Percentiles rank a stretch among this genome's conserved stretches.
phyloP scores from a whole-genome alignment of 352 stramenopile species.

The Pythium scleroteichum region DNA sequence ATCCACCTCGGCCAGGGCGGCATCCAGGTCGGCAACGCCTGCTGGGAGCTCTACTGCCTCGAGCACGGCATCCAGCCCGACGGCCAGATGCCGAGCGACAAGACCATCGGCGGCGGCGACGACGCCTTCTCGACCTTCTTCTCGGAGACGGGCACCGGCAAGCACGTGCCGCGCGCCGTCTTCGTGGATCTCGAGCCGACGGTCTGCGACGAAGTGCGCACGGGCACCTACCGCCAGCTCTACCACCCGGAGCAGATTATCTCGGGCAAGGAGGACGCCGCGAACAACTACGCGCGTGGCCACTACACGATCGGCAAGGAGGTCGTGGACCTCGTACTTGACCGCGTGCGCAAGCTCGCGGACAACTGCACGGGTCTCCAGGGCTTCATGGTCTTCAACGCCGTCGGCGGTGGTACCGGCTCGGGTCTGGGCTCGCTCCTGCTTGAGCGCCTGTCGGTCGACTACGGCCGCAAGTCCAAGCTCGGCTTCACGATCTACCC shows the following conservation, averaged over 20 bases:
- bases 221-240: conserved; percentile 93
- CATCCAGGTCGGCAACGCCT: conserved; percentile 86
- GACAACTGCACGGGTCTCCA: conserved; percentile 97
- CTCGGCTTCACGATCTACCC: conserved; percentile 97
- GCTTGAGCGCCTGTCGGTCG: conserved; percentile 95
- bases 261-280: conserved; percentile 94
- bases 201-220: conserved; percentile 95
- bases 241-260: conserved; percentile 98
- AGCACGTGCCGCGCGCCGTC: conserved; percentile 94
- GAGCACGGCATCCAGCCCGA: conserved; percentile 93
- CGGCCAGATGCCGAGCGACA: conserved; percentile 75
- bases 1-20: conserved; percentile 91
- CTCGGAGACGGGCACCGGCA: conserved; percentile 84
- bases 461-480: conserved; percentile 98
- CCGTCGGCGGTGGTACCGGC: conserved; percentile 96
- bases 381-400: conserved; percentile 98
- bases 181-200: conserved; percentile 96
- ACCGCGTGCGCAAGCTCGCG: conserved; percentile 96
- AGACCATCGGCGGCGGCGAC: conserved; percentile 40
- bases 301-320: conserved; percentile 95
- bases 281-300: conserved; percentile 88
- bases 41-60: conserved; percentile 83
- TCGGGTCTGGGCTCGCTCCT: conserved; percentile 97
- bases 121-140: conserved; percentile 95
- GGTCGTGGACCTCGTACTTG: conserved; percentile 95